phyloP scores from a whole-genome alignment of 345 rosid genomes.

The Draba incana region DNA sequence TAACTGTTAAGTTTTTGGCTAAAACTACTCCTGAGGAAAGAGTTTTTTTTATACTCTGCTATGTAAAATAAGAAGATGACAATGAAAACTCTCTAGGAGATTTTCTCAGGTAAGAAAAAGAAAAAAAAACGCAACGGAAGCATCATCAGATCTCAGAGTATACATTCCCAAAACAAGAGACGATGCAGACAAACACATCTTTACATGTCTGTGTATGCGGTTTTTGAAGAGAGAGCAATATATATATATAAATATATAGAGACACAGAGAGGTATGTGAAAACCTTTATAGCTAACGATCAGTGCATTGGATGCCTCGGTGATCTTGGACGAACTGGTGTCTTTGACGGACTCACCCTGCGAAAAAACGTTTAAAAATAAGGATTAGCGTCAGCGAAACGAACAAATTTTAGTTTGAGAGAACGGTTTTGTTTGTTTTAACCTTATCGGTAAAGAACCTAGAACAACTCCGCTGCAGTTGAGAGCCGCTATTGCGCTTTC shows the following conservation, averaged over 20 bases:
- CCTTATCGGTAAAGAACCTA: slow-evolving; percentile 94
- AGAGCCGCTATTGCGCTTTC: slow-evolving; percentile 98
- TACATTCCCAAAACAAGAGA: slow-evolving; percentile 42
- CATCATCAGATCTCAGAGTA: slow-evolving; percentile 38
- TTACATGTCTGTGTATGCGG: slow-evolving; percentile 45
- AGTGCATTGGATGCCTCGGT: slow-evolving; percentile 76
- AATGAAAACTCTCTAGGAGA: slow-evolving; percentile 15
- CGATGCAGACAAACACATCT: slow-evolving; percentile 48
- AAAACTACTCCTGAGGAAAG: slow-evolving; percentile 11
- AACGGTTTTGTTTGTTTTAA: slow-evolving; percentile 32
- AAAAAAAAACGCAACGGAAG: slow-evolving; percentile 2
- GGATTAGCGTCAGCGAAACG: no score
- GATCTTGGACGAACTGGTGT: slow-evolving; percentile 94
- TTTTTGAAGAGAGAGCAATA: slow-evolving; percentile 30
- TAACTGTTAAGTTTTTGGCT: neutral
- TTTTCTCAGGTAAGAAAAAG: slow-evolving; percentile 17
- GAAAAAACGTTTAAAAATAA: no score
- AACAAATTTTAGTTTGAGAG: neutral
- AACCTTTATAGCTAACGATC: slow-evolving; percentile 42
- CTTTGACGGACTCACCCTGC: slow-evolving; percentile 98
- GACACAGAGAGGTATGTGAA: slow-evolving; percentile 24
- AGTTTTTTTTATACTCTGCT: neutral
- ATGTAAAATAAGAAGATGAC: slow-evolving; percentile 24
- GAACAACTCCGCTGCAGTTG: slow-evolving; percentile 90
- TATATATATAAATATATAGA: slow-evolving; percentile 4